Evolutionary conservation across 2,329 filamentous ascomycete genomes (phyloP).

Genomic region (Stenocarpella maydis): DNA sequence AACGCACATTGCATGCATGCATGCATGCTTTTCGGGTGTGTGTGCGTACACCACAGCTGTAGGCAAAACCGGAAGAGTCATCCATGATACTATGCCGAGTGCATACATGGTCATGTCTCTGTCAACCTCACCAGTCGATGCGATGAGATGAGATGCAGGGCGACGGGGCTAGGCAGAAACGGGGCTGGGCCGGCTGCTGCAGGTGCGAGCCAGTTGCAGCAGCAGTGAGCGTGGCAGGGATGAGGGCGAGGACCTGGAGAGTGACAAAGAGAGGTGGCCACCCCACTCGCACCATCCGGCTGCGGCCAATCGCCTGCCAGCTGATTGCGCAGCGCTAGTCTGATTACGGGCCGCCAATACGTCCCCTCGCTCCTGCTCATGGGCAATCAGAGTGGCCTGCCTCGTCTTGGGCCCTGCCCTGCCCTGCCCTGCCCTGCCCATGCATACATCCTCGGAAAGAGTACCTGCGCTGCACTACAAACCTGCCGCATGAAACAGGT

Average conservation of each 20-base stretch:
- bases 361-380: constrained; percentile 20
- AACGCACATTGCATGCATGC: background rate
- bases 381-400: too few relatives aligned
- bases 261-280: constrained; percentile 2
- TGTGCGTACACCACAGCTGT: background rate
- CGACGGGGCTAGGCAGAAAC: constrained; percentile 35
- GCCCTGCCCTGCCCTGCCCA: too few relatives aligned
- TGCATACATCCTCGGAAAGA: background rate
- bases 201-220: constrained; percentile 12
- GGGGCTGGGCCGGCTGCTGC: constrained; percentile 31
- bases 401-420: too few relatives aligned
- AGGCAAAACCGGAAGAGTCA: constrained; percentile 12
- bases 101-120: constrained; percentile 1
- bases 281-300: background rate
- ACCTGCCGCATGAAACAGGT: background rate
- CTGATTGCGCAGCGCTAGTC: constrained; percentile 21
- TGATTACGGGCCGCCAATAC: constrained; percentile 24
- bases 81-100: background rate
- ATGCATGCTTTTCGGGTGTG: background rate
- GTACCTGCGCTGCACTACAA: constrained; percentile 19
- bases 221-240: constrained; percentile 1
- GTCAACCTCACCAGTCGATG: constrained; percentile 24
- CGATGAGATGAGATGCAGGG: constrained; percentile 28
- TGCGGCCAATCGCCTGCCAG: constrained; percentile 22
- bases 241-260: background rate